Evolutionary conservation across 257 asterid genomes (phyloP).

Genomic region (Petunia axillaris): DNA sequence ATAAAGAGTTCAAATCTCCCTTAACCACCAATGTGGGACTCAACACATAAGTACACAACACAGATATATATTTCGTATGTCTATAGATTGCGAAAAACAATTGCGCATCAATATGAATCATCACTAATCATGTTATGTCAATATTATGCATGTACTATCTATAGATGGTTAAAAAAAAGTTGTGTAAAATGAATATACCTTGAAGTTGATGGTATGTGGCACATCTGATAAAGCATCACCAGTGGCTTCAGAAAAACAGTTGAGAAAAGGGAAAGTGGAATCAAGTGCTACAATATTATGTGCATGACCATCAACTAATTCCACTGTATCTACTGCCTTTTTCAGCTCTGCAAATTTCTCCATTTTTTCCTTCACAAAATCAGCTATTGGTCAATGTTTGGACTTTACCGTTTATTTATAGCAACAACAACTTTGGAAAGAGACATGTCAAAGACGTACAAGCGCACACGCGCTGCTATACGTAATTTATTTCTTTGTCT

Average conservation of each 20-base stretch:
- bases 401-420: neutral
- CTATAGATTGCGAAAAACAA: neutral
- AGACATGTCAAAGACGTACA: neutral
- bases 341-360: constrained; percentile 61
- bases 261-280: constrained; percentile 65
- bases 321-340: constrained; percentile 61
- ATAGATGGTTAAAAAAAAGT: neutral
- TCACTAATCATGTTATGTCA: too few species aligned
- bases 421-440: neutral
- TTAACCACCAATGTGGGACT: neutral
- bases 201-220: constrained; percentile 75
- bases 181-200: constrained; percentile 43
- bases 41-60: neutral
- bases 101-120: too few species aligned
- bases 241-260: constrained; percentile 85
- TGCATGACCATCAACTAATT: constrained; percentile 85
- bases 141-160: too few species aligned
- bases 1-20: too few species aligned
- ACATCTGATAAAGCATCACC: constrained; percentile 67
- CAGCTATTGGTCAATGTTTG: neutral
- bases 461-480: neutral
- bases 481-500: neutral
- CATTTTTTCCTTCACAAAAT: constrained; percentile 37
- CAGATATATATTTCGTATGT: neutral
- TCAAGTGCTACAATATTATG: constrained; percentile 84